phyloP scores from a whole-genome alignment of 2,329 filamentous ascomycete genomes.

The Escovopsis sp. region DNA sequence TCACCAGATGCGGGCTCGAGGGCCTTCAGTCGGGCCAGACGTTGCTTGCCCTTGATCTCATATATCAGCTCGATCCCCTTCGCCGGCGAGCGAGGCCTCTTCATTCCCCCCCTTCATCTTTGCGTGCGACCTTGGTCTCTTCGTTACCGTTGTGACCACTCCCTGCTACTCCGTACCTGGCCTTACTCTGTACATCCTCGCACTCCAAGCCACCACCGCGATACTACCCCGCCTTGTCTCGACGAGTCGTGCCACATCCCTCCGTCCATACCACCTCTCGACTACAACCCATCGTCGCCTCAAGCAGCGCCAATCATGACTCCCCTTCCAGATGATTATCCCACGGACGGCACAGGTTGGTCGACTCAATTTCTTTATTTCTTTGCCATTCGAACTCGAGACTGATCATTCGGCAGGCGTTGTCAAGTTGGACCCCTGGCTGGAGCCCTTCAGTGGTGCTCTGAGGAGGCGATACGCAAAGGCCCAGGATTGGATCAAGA shows the following conservation, averaged over 20 bases:
- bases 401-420: slow-evolving; percentile 45
- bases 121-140: neutral
- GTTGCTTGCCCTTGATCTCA: neutral
- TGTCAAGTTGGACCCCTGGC: slow-evolving; percentile 73
- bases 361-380: slow-evolving; percentile 1
- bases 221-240: slow-evolving; percentile 1
- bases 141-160: too few relatives aligned
- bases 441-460: slow-evolving; percentile 67
- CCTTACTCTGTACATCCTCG: neutral
- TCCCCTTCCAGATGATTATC: slow-evolving; percentile 21
- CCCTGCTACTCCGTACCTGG: too few relatives aligned
- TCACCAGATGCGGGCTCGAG: too few relatives aligned
- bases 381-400: neutral
- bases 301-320: neutral
- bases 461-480: slow-evolving; percentile 64
- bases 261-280: too few relatives aligned
- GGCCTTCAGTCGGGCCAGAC: too few relatives aligned
- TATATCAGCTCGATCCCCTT: neutral
- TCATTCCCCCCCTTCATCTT: neutral
- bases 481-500: slow-evolving; percentile 75
- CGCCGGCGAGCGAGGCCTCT: neutral
- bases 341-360: slow-evolving; percentile 59
- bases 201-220: neutral
- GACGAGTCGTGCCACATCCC: too few relatives aligned
- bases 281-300: neutral